phyloP scores from a whole-genome alignment of 345 rosid species.

The Rhodamnia argentea region DNA sequence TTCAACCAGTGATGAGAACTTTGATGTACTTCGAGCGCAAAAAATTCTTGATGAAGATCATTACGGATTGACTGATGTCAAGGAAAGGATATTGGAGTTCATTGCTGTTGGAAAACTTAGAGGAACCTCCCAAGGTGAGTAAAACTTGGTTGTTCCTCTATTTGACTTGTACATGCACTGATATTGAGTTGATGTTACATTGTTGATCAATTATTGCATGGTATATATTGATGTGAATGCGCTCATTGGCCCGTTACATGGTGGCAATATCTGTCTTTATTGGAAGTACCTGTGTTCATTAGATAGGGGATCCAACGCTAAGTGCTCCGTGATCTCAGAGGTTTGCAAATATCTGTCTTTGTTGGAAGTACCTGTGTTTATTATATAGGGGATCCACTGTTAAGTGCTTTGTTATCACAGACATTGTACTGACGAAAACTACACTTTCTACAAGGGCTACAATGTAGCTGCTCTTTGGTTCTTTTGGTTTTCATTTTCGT shows the following conservation, averaged over 20 bases:
- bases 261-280: background rate
- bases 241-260: background rate
- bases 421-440: background rate
- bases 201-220: background rate
- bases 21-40: slow-evolving; percentile 84
- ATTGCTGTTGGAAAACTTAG: slow-evolving; percentile 98
- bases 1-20: slow-evolving; percentile 75
- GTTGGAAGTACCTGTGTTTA: background rate
- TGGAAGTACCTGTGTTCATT: background rate
- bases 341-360: background rate
- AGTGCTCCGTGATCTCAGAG: background rate
- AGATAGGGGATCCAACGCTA: background rate
- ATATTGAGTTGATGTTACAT: background rate
- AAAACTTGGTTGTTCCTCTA: background rate
- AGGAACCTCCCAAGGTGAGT: slow-evolving; percentile 92
- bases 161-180: background rate
- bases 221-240: background rate
- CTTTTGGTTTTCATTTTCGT: background rate
- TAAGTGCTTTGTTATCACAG: background rate
- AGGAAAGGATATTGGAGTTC: slow-evolving; percentile 96
- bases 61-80: slow-evolving; percentile 92
- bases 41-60: slow-evolving; percentile 95
- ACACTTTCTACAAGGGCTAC: background rate
- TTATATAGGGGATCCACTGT: background rate
- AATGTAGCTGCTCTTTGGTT: background rate